A percentile compares a stretch with the other conserved stretches of the same genome.
Conservation (phyloP, 257 asterid genomes). For the Agastache rugosa region DNA sequence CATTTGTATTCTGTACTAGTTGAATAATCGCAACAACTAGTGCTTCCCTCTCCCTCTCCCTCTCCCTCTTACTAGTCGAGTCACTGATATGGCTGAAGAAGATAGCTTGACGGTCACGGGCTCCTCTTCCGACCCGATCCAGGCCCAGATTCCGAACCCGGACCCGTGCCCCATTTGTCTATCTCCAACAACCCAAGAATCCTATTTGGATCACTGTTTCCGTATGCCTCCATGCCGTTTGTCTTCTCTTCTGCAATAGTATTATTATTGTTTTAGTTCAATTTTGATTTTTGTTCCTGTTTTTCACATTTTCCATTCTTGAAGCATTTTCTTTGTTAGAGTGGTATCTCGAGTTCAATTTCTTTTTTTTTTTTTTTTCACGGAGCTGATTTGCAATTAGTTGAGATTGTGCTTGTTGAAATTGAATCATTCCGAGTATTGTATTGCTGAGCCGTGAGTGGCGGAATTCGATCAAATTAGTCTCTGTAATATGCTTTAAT, state of each 20-base stretch:
- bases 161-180: slow-evolving; percentile 72
- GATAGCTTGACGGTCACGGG: slow-evolving; percentile 36
- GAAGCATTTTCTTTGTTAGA: not conserved
- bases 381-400: not conserved
- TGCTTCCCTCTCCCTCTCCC: too few relatives aligned
- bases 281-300: not conserved
- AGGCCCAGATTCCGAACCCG: slow-evolving; percentile 18
- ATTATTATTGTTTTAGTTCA: not conserved
- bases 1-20: too few relatives aligned
- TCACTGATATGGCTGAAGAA: slow-evolving; percentile 43
- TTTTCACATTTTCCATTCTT: not conserved
- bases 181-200: slow-evolving; percentile 49
- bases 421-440: not conserved
- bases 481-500: not conserved
- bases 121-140: slow-evolving; percentile 49
- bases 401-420: slow-evolving; percentile 19
- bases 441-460: not conserved
- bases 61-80: too few relatives aligned
- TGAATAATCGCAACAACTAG: too few relatives aligned
- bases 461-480: not conserved
- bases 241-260: not conserved
- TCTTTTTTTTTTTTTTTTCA: not conserved
- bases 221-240: slow-evolving; percentile 49
- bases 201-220: slow-evolving; percentile 77
- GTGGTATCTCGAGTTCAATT: not conserved